Percentiles rank a stretch among this genome's conserved stretches.
These are phyloP conservation scores for Podila verticillata DNA, from an alignment of 192 early-diverging fungal genomes.

Conservation along the genomic window DNA sequence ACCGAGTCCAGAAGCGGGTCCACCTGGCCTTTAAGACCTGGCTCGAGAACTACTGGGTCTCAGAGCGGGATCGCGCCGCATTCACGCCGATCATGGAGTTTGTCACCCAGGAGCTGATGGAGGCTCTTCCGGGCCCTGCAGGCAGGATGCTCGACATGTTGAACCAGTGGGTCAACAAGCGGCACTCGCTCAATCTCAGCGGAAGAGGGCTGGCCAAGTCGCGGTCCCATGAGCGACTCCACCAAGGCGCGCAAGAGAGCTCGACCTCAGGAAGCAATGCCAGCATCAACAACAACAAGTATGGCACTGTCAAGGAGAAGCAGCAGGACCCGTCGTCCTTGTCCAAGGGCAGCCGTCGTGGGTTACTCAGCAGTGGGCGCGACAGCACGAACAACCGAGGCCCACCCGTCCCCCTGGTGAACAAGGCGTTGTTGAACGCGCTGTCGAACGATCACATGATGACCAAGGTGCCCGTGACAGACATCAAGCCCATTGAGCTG, in stretches of 20 bases:
- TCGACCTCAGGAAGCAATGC: not conserved
- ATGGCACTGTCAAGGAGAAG: slow-evolving; percentile 1
- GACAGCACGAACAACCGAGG: slow-evolving; percentile 11
- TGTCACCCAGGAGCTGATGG: slow-evolving; percentile 58
- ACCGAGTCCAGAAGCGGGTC: slow-evolving; percentile 59
- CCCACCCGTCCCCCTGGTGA: slow-evolving; percentile 29
- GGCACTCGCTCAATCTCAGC: slow-evolving; percentile 6
- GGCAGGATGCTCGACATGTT: slow-evolving; percentile 63
- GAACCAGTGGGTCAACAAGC: slow-evolving; percentile 59
- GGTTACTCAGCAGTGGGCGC: not conserved
- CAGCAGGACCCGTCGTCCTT: slow-evolving; percentile 28
- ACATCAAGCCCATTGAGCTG: slow-evolving; percentile 82
- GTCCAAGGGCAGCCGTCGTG: not conserved
- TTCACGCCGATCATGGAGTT: slow-evolving; percentile 62
- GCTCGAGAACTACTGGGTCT: slow-evolving; percentile 79
- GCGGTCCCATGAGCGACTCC: slow-evolving; percentile 24
- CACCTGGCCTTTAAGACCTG: slow-evolving; percentile 84
- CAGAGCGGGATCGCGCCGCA: slow-evolving; percentile 61
- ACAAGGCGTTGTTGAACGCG: slow-evolving; percentile 31
- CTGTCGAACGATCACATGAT: slow-evolving; percentile 20
- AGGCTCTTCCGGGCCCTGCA: slow-evolving; percentile 50
- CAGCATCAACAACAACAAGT: not conserved
- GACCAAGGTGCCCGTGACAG: slow-evolving; percentile 61
- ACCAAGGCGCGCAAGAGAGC: slow-evolving; percentile 4
- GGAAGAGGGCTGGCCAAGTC: slow-evolving; percentile 16